phyloP scores from a whole-genome alignment of 345 rosid species.

The Salix purpurea region DNA sequence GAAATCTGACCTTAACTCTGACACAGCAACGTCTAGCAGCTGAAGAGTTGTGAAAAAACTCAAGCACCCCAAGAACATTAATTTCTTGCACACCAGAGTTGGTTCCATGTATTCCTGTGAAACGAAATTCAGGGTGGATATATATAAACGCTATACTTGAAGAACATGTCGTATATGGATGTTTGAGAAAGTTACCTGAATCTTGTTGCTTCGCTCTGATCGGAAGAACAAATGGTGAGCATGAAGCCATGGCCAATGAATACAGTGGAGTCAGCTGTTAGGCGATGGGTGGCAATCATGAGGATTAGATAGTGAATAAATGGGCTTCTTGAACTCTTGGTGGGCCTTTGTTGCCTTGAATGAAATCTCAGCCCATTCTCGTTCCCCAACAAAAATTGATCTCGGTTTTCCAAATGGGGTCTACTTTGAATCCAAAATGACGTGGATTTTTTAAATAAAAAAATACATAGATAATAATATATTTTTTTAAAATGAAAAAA shows the following conservation, averaged over 20 bases:
- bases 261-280: background rate
- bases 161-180: background rate
- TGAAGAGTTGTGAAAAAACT: background rate
- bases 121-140: background rate
- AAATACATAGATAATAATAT: too few species aligned
- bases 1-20: slow-evolving; percentile 22
- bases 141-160: background rate
- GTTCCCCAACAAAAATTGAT: too few species aligned
- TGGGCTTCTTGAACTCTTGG: background rate
- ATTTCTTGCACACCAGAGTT: background rate
- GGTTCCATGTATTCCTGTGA: slow-evolving; percentile 9
- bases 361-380: too few species aligned
- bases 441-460: too few species aligned
- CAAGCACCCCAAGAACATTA: slow-evolving; percentile 7
- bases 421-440: too few species aligned
- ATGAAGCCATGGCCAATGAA: slow-evolving; percentile 28
- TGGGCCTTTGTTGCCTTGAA: background rate
- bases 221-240: slow-evolving; percentile 5
- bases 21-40: background rate
- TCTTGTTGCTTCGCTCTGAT: slow-evolving; percentile 1
- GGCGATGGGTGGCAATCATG: background rate
- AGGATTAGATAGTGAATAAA: background rate
- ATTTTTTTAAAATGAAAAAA: too few species aligned
- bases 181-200: slow-evolving; percentile 13
- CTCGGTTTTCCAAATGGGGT: too few species aligned